phyloP scores from a whole-genome alignment of 768 basidiomycete species.

The Suillus clintonianus region DNA sequence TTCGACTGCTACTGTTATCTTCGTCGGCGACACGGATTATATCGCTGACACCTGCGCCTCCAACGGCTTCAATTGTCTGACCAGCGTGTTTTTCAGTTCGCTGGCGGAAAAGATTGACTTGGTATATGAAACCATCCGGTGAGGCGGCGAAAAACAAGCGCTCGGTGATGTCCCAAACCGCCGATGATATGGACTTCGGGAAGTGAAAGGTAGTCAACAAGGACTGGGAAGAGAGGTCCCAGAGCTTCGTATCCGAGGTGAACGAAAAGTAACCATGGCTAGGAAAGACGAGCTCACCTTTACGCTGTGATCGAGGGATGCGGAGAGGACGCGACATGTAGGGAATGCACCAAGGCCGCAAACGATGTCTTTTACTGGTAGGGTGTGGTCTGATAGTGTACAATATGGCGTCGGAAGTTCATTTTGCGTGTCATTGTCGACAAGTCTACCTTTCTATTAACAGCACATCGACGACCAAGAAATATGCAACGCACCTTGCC shows the following conservation, averaged over 20 bases:
- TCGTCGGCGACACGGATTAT: constrained; percentile 69
- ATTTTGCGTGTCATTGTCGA: constrained; percentile 73
- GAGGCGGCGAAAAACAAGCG: constrained; percentile 89
- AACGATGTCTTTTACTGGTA: constrained; percentile 80
- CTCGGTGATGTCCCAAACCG: constrained; percentile 85
- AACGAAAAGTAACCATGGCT: constrained; percentile 13
- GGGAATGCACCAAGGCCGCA: constrained; percentile 84
- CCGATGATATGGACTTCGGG: constrained; percentile 66
- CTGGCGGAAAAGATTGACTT: constrained; percentile 76
- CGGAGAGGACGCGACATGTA: constrained; percentile 73
- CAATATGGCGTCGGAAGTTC: constrained; percentile 78
- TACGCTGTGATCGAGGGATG: constrained; percentile 86
- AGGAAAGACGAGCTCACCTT: constrained; percentile 56
- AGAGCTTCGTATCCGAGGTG: constrained; percentile 51
- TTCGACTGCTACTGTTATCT: constrained; percentile 45
- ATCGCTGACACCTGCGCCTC: constrained; percentile 71
- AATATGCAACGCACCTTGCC: constrained; percentile 60
- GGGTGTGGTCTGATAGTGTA: constrained; percentile 87
- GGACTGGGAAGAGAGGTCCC: constrained; percentile 75
- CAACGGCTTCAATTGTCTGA: constrained; percentile 63
- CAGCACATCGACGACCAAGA: not conserved
- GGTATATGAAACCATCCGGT: constrained; percentile 70
- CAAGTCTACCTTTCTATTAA: constrained; percentile 50
- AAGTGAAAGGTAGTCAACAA: constrained; percentile 89
- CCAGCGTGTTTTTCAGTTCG: constrained; percentile 55